Evolutionary conservation across 768 basidiomycete genomes (phyloP).

Genomic region (Rhizopogon vulgaris): DNA sequence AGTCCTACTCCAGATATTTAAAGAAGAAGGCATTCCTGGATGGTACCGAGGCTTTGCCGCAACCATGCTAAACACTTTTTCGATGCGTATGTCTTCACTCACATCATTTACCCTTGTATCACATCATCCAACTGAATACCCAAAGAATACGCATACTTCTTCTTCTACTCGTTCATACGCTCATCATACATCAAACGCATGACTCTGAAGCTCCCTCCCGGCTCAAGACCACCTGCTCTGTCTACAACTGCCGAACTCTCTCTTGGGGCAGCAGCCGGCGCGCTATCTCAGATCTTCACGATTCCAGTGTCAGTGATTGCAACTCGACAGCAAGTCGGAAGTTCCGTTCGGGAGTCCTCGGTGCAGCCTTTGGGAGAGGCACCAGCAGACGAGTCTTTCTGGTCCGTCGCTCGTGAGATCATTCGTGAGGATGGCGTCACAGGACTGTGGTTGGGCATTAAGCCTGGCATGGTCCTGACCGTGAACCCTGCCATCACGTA

Average conservation of each 20-base stretch:
- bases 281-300: constrained; percentile 94
- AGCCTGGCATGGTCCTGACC: constrained; percentile 90
- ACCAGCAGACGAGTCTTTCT: constrained; percentile 59
- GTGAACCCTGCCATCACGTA: constrained; percentile 98
- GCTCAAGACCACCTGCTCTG: constrained; percentile 54
- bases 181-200: constrained; percentile 74
- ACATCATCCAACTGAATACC: not conserved
- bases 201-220: constrained; percentile 48
- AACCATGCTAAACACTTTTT: constrained; percentile 98
- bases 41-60: constrained; percentile 91
- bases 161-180: constrained; percentile 93
- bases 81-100: constrained; percentile 67
- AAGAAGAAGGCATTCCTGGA: constrained; percentile 75
- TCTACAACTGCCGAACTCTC: constrained; percentile 78
- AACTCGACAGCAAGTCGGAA: constrained; percentile 90
- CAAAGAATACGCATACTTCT: constrained; percentile 99
- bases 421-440: constrained; percentile 81
- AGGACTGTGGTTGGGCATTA: constrained; percentile 90
- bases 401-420: constrained; percentile 79
- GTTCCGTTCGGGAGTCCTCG: constrained; percentile 14
- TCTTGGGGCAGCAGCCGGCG: constrained; percentile 89
- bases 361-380: constrained; percentile 3
- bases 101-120: not conserved
- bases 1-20: constrained; percentile 65
- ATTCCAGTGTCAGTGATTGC: constrained; percentile 98